Evolutionary conservation across 2,329 filamentous ascomycete species (phyloP).

Genomic region (Sporothrix brasiliensis): DNA sequence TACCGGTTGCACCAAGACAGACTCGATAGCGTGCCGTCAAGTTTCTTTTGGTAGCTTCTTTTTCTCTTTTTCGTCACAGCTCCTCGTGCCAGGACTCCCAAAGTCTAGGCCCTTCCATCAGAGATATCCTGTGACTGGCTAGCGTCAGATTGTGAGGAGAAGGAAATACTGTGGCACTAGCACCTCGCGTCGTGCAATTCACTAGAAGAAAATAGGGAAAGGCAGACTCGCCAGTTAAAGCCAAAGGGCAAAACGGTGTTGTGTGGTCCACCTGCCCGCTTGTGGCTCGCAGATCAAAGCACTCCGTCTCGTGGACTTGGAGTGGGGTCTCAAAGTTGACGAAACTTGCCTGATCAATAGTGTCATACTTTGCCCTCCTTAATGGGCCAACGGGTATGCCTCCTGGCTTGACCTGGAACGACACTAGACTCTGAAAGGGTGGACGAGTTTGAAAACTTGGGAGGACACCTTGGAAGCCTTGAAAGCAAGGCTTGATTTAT

Average conservation of each 20-base stretch:
- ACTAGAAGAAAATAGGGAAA: slow-evolving; percentile 13
- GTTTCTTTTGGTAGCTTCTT: not conserved
- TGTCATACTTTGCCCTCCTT: not conserved
- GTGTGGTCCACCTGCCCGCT: not conserved
- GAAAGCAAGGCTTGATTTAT: not conserved
- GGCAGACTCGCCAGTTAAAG: not conserved
- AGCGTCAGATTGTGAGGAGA: slow-evolving; percentile 2
- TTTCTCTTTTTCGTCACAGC: not conserved
- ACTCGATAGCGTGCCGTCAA: not conserved
- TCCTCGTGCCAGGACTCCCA: not conserved
- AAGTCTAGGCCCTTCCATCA: slow-evolving; percentile 25
- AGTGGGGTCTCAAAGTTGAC: not conserved
- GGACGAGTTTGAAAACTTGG: not conserved
- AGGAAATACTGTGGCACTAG: slow-evolving; percentile 1
- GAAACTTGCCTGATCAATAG: not conserved
- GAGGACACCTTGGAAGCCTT: not conserved
- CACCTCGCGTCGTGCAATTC: not conserved
- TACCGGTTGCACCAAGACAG: slow-evolving; percentile 2
- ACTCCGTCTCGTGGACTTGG: not conserved
- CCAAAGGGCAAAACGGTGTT: slow-evolving; percentile 11
- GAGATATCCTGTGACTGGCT: not conserved
- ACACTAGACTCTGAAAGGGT: not conserved
- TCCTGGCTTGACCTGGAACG: not conserved
- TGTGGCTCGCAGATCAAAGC: slow-evolving; percentile 25
- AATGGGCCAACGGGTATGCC: not conserved